Base-by-base conservation (phyloP, 192 early-diverging fungal species). In the Podila clonocystis region DNA sequence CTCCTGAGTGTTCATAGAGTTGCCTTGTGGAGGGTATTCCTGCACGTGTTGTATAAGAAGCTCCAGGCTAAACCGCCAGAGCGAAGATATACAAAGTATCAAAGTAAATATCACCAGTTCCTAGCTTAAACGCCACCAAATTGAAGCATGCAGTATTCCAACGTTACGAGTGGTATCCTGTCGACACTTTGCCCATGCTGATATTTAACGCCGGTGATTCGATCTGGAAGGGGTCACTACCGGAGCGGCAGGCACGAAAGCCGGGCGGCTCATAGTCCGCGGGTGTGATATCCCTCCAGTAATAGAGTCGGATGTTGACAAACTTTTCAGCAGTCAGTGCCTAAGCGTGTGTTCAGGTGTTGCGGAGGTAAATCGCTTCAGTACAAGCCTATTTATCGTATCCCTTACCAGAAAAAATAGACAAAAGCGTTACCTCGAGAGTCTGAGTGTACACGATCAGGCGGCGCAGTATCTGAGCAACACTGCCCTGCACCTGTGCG, bases 231-330 rank as follows among this genome's bases (percentile, higher is more conserved):
- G 71, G 61, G 22, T 78, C 66, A 17, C 45, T 52, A 30, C 74
- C 65, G 19, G 62, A 22, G 41, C 55, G 29, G 9, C 72, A 74
- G 20, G 87, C 63, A 9, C 63, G 36, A 78, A 89, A 89, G 48
- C 62, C 73, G 9, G 84, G 88, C 30, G 88, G 88, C 69, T 89
- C 88, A 67, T 89, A 89, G 20, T 89, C 86, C 19, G 41, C 12
- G 11, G 88, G 88, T 3, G 87, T 89, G 29, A 84, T 61, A 29
- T 89, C 71, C 50, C 89, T 87, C 74, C 85, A 88, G 71, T 88
- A 88, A 67, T 82, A 85, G 11, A 88, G 73, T 68, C 85, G 88
- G 64, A 87, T 85, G 8, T 72, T 86, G 29, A 61, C 31, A 9
- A 30, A 61, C 59, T 61, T 61, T 13, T 24, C 19, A 0, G 26